These are phyloP conservation scores for Coniophora puteana DNA, from an alignment of 1,284 basidiomycete genomes.

Conservation along the genomic window DNA sequence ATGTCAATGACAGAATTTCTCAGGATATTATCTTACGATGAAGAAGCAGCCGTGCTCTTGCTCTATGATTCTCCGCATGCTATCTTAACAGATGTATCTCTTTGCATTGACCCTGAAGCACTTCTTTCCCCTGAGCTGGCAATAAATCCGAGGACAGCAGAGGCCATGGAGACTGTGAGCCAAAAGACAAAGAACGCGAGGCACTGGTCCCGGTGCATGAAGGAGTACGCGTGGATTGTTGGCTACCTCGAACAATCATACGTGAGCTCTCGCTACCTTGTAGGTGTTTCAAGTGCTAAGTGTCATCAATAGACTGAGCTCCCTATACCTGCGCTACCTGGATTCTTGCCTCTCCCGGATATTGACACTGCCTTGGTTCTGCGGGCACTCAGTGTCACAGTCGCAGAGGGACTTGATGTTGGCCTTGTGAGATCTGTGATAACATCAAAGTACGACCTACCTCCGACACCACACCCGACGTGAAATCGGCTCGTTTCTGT, in stretches of 20 bases:
- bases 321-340: conserved; percentile 37
- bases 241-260: conserved; percentile 49
- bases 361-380: conserved; percentile 41
- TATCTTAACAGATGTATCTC: conserved; percentile 49
- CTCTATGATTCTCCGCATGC: conserved; percentile 43
- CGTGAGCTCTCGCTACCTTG: conserved; percentile 29
- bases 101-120: conserved; percentile 38
- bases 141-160: not conserved
- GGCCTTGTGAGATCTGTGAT: conserved; percentile 20
- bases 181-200: conserved; percentile 7
- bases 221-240: conserved; percentile 45
- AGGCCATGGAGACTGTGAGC: not conserved
- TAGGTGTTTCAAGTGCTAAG: conserved; percentile 6
- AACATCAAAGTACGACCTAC: conserved; percentile 14
- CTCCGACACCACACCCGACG: conserved; percentile 19
- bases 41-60: conserved; percentile 37
- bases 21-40: conserved; percentile 53
- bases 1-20: conserved; percentile 10
- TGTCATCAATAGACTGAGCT: conserved; percentile 27
- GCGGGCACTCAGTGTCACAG: conserved; percentile 46
- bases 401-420: conserved; percentile 39
- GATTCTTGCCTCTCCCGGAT: conserved; percentile 30
- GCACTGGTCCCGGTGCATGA: conserved; percentile 49
- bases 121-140: conserved; percentile 13
- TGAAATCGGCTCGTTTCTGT: no score